Base-by-base conservation (phyloP, 2,329 filamentous ascomycete genomes). In the Paecilomyces variotii region DNA sequence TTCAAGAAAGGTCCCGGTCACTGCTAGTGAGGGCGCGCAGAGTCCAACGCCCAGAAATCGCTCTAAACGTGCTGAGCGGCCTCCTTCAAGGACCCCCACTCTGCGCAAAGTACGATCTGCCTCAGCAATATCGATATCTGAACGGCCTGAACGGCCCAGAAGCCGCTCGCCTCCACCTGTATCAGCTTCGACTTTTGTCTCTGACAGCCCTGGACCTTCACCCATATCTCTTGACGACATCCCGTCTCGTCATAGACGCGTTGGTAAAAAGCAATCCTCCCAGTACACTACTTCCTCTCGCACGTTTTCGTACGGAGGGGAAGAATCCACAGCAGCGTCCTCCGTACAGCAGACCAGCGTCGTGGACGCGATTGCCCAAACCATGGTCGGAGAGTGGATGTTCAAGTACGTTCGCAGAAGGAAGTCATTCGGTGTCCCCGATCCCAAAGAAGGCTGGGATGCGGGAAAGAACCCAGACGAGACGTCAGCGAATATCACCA, bases 341-440 rank as follows among this genome's bases (percentile, higher is more conserved):
- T 77, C 80, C 10, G 81, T 84, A 30, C 87, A 91, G 64, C 84
- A 87, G 51, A 88, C 88, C 0, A 88, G 86, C 52, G 90, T 97
- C 12, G 93, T 99, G 4, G 94, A 97, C 76, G 91, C 94, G 2
- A 97, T 99, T 73, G 92, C 94, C 1, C 92, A 96, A 70, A 95
- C 93, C 0, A 99, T 99, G 94, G 91, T 99, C 30, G 94, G 94
- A 39, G 94, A 97, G 61, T 77, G 73, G 76, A 78, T 77, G 76
- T 77, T 72, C 70, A 80, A 80, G 62, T 80, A 80, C 60, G 74
- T 80, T 28, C 71, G 71, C 58, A 71, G 72, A 61, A 85, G 93
- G 64, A 97, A 92, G 76, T 95, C 93, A 0, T 97, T 99, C 71
- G 91, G 91, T 24, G 85, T 93, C 56, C 74, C 79, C 35, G 77